Evolutionary conservation across 352 stramenopile species (phyloP).

Genomic region (Phytophthora fragariae): DNA sequence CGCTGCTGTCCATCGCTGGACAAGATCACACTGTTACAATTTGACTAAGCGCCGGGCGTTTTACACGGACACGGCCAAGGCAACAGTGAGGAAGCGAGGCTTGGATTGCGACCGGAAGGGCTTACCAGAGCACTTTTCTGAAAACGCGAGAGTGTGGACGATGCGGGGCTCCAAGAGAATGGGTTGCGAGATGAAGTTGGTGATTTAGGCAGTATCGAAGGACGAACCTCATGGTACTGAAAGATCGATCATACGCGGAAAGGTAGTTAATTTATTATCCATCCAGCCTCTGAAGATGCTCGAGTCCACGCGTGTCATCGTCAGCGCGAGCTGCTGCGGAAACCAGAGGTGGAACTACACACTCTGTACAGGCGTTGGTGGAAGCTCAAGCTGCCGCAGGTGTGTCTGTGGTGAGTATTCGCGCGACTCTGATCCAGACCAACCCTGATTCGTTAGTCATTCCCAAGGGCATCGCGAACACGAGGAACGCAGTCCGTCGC

Average conservation of each 20-base stretch:
- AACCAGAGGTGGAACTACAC: background rate
- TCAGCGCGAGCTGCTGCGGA: background rate
- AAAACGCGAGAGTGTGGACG: background rate
- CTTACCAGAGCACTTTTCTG: background rate
- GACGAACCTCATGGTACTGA: constrained; percentile 1
- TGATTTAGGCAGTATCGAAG: background rate
- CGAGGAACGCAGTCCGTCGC: constrained; percentile 7
- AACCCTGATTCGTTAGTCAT: constrained; percentile 11
- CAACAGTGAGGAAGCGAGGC: constrained; percentile 17
- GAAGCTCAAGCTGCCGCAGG: constrained; percentile 19
- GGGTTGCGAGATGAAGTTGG: constrained; percentile 16
- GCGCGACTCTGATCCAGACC: constrained; percentile 5
- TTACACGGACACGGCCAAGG: constrained; percentile 7
- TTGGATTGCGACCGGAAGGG: constrained; percentile 13
- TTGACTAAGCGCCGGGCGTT: constrained; percentile 13
- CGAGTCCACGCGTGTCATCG: constrained; percentile 11
- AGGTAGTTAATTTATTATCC: constrained; percentile 14
- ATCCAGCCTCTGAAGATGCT: constrained; percentile 15
- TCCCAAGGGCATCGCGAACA: constrained; percentile 24
- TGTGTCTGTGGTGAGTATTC: constrained; percentile 19
- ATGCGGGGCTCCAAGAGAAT: constrained; percentile 17
- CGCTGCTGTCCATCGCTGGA: constrained; percentile 14
- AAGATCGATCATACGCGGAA: constrained; percentile 10
- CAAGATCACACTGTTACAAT: constrained; percentile 8
- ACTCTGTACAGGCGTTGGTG: background rate